Evolutionary conservation across 441 rosid genomes (phyloP).

Genomic region (Hura crepitans): DNA sequence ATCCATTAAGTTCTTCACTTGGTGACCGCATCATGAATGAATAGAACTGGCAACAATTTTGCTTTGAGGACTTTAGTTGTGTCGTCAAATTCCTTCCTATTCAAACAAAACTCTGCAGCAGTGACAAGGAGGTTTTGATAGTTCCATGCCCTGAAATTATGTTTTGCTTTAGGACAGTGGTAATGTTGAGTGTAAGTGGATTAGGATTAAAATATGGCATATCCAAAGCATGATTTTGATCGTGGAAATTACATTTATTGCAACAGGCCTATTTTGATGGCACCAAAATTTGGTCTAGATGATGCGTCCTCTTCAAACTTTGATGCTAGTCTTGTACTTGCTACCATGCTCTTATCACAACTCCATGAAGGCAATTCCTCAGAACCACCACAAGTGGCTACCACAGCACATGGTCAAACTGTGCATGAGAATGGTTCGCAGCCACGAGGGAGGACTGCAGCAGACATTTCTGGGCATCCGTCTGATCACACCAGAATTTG

Average conservation of each 20-base stretch:
- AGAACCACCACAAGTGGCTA: slow-evolving; percentile 41
- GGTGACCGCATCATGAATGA: background rate
- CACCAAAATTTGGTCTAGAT: slow-evolving; percentile 75
- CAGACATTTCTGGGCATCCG: slow-evolving; percentile 52
- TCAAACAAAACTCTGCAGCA: background rate
- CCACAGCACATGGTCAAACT: slow-evolving; percentile 36
- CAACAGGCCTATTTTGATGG: slow-evolving; percentile 84
- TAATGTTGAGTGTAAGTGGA: slow-evolving; percentile 2
- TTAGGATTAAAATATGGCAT: slow-evolving; percentile 10
- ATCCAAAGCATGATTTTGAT: slow-evolving; percentile 14
- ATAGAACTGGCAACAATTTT: background rate
- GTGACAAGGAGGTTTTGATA: background rate
- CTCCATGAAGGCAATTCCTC: slow-evolving; percentile 57
- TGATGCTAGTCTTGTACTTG: slow-evolving; percentile 83
- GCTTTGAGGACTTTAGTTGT: background rate
- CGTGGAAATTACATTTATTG: slow-evolving; percentile 16
- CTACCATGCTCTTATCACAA: slow-evolving; percentile 82
- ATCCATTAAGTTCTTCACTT: background rate
- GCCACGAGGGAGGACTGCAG: slow-evolving; percentile 49
- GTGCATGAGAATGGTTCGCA: slow-evolving; percentile 35
- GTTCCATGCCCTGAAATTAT: background rate
- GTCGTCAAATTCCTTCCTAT: background rate
- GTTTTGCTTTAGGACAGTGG: background rate
- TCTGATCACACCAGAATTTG: slow-evolving; percentile 84
- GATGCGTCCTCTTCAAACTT: slow-evolving; percentile 66